Conservation (phyloP, 345 rosid genomes). For the Conringia planisiliqua region DNA sequence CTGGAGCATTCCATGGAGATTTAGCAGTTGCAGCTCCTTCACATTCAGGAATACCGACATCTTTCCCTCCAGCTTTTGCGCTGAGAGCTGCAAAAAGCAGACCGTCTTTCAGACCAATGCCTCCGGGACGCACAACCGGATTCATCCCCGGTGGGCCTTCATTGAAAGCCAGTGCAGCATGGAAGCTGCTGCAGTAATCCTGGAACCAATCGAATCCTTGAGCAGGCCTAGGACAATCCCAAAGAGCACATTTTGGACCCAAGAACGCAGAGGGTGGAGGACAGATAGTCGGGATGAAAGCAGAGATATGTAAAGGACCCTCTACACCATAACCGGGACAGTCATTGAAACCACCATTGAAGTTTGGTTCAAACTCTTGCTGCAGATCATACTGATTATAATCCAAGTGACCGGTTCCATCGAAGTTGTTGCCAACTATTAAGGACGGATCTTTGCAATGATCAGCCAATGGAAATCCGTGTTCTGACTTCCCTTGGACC, state of each 20-base stretch:
- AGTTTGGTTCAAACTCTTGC: slow-evolving; percentile 60
- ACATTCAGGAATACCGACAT: slow-evolving; percentile 96
- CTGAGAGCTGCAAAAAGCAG: slow-evolving; percentile 84
- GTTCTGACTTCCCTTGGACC: slow-evolving; percentile 61
- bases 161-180: slow-evolving; percentile 71
- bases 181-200: slow-evolving; percentile 94
- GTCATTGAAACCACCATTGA: slow-evolving; percentile 47
- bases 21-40: slow-evolving; percentile 99
- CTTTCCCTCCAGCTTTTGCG: slow-evolving; percentile 80
- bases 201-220: slow-evolving; percentile 82
- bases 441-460: slow-evolving; percentile 54
- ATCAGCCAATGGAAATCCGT: slow-evolving; percentile 45
- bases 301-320: slow-evolving; percentile 51
- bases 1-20: slow-evolving; percentile 99
- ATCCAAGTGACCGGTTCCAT: slow-evolving; percentile 50
- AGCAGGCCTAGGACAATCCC: slow-evolving; percentile 99
- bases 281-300: slow-evolving; percentile 59
- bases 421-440: slow-evolving; percentile 42
- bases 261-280: slow-evolving; percentile 93
- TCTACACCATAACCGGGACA: slow-evolving; percentile 46
- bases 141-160: slow-evolving; percentile 96
- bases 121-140: slow-evolving; percentile 87
- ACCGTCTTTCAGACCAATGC: slow-evolving; percentile 85
- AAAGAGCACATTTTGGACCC: slow-evolving; percentile 97
- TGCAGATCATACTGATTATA: slow-evolving; percentile 67